These are phyloP conservation scores for Kuraishia ogatae DNA, from an alignment of 805 yeast genomes.

Conservation along the genomic window DNA sequence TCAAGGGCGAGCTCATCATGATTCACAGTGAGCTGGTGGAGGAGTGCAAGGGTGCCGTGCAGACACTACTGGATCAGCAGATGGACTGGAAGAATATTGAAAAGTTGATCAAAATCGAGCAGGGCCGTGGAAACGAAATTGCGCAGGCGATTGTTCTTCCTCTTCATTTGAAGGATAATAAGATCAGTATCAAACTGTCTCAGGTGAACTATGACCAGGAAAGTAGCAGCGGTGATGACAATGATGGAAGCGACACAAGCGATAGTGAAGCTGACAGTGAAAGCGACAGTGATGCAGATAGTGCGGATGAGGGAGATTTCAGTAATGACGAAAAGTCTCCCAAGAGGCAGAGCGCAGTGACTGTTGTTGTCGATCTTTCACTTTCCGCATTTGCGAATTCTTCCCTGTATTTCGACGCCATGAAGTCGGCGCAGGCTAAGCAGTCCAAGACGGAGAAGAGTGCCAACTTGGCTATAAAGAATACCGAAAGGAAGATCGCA, in stretches of 20 bases:
- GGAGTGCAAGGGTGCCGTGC: conserved; percentile 60
- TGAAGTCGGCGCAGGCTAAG: conserved; percentile 67
- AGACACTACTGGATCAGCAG: conserved; percentile 61
- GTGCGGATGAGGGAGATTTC: conserved; percentile 23
- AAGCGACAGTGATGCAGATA: conserved; percentile 32
- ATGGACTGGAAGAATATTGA: conserved; percentile 95
- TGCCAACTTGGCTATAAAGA: conserved; percentile 69
- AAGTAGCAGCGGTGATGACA: conserved; percentile 21
- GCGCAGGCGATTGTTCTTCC: conserved; percentile 62
- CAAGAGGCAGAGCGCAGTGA: conserved; percentile 19
- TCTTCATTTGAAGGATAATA: conserved; percentile 59
- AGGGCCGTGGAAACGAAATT: conserved; percentile 50
- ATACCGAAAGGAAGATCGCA: conserved; percentile 70
- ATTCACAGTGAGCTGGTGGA: conserved; percentile 63
- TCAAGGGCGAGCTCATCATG: conserved; percentile 68
- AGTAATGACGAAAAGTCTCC: conserved; percentile 21
- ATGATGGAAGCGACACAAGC: conserved; percentile 13
- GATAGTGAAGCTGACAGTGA: conserved; percentile 6
- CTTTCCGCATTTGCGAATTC: conserved; percentile 88
- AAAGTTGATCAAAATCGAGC: conserved; percentile 61
- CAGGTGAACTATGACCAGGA: conserved; percentile 31
- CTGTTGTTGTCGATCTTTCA: conserved; percentile 57
- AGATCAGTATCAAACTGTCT: conserved; percentile 49
- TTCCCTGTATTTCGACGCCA: conserved; percentile 66
- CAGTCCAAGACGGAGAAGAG: conserved; percentile 74